Evolutionary conservation across 257 asterid genomes (phyloP).

Genomic region (Plantago elongata): DNA sequence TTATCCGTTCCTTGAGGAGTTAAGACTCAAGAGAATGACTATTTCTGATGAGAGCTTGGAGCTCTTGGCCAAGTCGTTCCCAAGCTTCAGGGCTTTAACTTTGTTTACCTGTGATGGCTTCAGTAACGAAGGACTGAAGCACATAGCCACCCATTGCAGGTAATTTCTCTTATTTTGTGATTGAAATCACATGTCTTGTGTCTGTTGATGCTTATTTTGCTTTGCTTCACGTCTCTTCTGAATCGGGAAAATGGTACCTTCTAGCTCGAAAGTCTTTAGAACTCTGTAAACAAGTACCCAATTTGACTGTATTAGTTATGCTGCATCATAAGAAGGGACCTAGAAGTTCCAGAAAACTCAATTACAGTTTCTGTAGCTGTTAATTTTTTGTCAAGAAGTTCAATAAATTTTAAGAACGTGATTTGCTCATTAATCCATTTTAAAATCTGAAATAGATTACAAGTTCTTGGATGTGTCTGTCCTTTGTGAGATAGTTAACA

Average conservation of each 20-base stretch:
- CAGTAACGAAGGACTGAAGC: conserved; percentile 47
- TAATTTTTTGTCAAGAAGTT: too few species aligned
- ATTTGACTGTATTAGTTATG: too few species aligned
- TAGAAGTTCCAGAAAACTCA: too few species aligned
- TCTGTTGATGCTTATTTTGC: background rate
- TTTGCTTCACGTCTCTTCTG: background rate
- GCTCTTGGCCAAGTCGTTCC: conserved; percentile 52
- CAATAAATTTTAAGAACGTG: too few species aligned
- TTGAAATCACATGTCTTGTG: background rate
- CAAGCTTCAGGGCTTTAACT: conserved; percentile 49
- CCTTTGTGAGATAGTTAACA: too few species aligned
- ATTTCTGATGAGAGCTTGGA: conserved; percentile 56
- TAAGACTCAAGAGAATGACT: conserved; percentile 60
- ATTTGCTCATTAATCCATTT: too few species aligned
- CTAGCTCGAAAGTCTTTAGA: too few species aligned
- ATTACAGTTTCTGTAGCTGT: too few species aligned
- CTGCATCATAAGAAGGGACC: too few species aligned
- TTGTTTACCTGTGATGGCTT: conserved; percentile 61
- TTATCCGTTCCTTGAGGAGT: conserved; percentile 64
- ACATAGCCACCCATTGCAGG: conserved; percentile 51
- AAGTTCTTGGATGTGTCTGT: too few species aligned
- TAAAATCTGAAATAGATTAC: too few species aligned
- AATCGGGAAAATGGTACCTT: background rate
- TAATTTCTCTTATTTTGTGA: conserved; percentile 13
- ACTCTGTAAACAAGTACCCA: background rate